Conservation (phyloP, 2,329 filamentous ascomycete species). For the Fusarium albosuccineum region DNA sequence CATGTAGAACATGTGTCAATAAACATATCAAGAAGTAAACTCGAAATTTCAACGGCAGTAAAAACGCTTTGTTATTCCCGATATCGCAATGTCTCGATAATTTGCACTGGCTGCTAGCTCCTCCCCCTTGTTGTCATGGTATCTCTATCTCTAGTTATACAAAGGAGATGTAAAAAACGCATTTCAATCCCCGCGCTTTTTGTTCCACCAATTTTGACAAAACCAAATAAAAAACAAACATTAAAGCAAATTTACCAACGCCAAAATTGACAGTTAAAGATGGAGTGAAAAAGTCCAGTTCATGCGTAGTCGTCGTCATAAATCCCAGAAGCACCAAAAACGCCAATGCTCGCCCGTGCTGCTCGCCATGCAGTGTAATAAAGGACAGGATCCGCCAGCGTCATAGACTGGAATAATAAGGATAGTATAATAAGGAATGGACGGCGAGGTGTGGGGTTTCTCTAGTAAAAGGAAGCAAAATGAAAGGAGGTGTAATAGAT, state of each 20-base stretch:
- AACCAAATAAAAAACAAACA: conserved; percentile 23
- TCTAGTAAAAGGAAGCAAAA: conserved; percentile 1
- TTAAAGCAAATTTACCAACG: conserved; percentile 28
- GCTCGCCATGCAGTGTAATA: conserved; percentile 38
- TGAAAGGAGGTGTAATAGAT: conserved; percentile 3
- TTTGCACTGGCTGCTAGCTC: conserved; percentile 26
- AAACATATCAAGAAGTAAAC: conserved; percentile 1
- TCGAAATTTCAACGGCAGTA: neutral
- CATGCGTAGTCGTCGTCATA: conserved; percentile 42
- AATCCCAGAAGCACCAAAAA: conserved; percentile 35
- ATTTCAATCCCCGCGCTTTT: conserved; percentile 10
- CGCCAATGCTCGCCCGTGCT: conserved; percentile 29
- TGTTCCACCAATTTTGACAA: conserved; percentile 36
- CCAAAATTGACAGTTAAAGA: conserved; percentile 11
- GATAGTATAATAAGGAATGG: conserved; percentile 37
- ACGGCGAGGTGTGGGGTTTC: conserved; percentile 25
- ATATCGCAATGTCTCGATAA: conserved; percentile 16
- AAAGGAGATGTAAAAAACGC: conserved; percentile 39
- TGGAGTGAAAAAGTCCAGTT: conserved; percentile 9
- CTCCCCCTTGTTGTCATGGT: conserved; percentile 36
- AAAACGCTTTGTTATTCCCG: neutral
- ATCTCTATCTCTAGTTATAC: conserved; percentile 49
- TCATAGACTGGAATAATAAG: conserved; percentile 24
- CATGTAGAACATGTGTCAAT: conserved; percentile 33
- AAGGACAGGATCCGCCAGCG: conserved; percentile 18